Evolutionary conservation across 2,329 filamentous ascomycete species (phyloP).

Genomic region (Exophiala oligosperma): DNA sequence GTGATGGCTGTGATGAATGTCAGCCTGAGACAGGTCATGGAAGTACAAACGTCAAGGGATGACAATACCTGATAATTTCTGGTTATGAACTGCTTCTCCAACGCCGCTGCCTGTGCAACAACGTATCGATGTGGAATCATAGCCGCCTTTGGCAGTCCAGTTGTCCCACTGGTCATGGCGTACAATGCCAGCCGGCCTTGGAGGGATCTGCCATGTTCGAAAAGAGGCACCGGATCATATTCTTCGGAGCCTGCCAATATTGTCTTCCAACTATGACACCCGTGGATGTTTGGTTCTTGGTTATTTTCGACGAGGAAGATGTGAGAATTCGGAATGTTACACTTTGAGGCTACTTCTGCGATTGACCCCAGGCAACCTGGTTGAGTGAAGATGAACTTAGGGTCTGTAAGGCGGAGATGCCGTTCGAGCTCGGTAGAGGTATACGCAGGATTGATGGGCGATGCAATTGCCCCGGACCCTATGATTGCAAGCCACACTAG

Average conservation of each 20-base stretch:
- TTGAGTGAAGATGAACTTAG: conserved; percentile 49
- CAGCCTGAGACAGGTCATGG: conserved; percentile 12
- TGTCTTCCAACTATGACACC: conserved; percentile 12
- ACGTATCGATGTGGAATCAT: conserved; percentile 54
- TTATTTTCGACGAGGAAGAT: conserved; percentile 39
- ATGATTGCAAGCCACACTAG: conserved; percentile 43
- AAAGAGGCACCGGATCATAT: conserved; percentile 41
- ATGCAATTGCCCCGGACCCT: conserved; percentile 50
- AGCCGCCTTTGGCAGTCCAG: conserved; percentile 61
- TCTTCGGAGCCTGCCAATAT: conserved; percentile 43
- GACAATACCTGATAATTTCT: conserved; percentile 21
- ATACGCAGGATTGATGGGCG: conserved; percentile 53
- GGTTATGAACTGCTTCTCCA: conserved; percentile 19
- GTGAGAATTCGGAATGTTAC: conserved; percentile 28
- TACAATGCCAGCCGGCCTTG: conserved; percentile 43
- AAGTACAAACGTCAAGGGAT: not conserved
- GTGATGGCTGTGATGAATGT: conserved; percentile 35
- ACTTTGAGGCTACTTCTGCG: conserved; percentile 34
- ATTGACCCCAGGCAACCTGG: conserved; percentile 40
- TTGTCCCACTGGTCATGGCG: conserved; percentile 59
- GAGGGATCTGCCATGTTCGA: conserved; percentile 39
- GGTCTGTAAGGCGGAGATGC: conserved; percentile 44
- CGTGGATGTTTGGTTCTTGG: not conserved
- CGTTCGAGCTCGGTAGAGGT: conserved; percentile 50
- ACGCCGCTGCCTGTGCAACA: conserved; percentile 23